Percentiles rank a stretch among this genome's conserved stretches.
phyloP scores from a whole-genome alignment of 2,329 filamentous ascomycete genomes.

The Alternaria alternata region DNA sequence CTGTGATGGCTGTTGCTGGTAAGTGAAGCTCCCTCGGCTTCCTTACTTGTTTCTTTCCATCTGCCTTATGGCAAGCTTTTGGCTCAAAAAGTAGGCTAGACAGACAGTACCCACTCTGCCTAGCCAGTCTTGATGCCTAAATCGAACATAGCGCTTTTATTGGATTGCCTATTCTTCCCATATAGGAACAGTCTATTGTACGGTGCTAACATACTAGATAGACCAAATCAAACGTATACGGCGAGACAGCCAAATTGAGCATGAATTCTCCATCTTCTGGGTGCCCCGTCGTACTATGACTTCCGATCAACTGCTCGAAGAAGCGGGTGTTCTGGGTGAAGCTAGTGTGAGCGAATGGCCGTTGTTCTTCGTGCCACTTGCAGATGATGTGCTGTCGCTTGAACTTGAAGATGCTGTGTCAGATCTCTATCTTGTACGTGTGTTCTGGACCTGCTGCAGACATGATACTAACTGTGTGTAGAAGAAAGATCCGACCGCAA shows the following conservation, averaged over 20 bases:
- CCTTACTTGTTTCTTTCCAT: constrained; percentile 11
- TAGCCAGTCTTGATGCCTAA: constrained; percentile 66
- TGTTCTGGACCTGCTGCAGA: neutral
- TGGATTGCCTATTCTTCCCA: constrained; percentile 35
- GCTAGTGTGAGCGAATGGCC: constrained; percentile 88
- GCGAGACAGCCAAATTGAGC: constrained; percentile 84
- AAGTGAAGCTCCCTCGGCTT: constrained; percentile 40
- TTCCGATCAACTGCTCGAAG: constrained; percentile 89
- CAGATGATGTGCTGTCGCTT: constrained; percentile 88
- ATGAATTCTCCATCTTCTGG: constrained; percentile 98
- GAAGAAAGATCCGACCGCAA: constrained; percentile 89
- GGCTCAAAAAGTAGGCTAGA: constrained; percentile 68
- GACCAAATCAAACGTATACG: constrained; percentile 92
- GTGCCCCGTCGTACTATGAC: constrained; percentile 90
- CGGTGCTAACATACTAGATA: constrained; percentile 63
- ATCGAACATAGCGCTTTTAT: constrained; percentile 47
- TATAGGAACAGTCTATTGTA: constrained; percentile 38
- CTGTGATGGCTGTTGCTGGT: constrained; percentile 90
- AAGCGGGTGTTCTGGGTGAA: constrained; percentile 91
- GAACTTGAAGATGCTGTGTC: constrained; percentile 87
- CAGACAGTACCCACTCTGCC: constrained; percentile 62
- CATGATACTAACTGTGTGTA: constrained; percentile 42
- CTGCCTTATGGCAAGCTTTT: constrained; percentile 39
- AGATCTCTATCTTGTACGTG: constrained; percentile 79
- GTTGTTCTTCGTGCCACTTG: constrained; percentile 88